A percentile compares a stretch with the other conserved stretches of the same genome.
Evolutionary conservation across 805 yeast genomes (phyloP).

Genomic region (Kuraishia piskuri): DNA sequence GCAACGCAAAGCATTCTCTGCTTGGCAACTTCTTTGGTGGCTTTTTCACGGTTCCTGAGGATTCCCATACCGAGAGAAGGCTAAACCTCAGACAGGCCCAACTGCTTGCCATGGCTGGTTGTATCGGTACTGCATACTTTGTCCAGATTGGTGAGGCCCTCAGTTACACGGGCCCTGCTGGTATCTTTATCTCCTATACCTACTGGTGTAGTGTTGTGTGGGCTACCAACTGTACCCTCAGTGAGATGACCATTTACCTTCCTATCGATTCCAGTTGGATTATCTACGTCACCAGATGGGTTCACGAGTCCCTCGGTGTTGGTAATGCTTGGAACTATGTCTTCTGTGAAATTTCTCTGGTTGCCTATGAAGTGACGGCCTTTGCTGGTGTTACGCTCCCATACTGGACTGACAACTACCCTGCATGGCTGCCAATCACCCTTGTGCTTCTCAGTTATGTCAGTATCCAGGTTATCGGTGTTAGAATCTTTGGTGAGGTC

Average conservation of each 20-base stretch:
- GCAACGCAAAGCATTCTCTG: not conserved
- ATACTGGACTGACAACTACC: slow-evolving; percentile 38
- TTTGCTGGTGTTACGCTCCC: slow-evolving; percentile 34
- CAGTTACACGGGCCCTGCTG: slow-evolving; percentile 31
- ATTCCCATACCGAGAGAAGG: slow-evolving; percentile 15
- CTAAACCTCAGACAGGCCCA: slow-evolving; percentile 35
- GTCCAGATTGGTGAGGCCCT: slow-evolving; percentile 33
- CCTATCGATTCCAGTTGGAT: slow-evolving; percentile 42
- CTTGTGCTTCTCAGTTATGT: slow-evolving; percentile 32
- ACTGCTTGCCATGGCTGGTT: slow-evolving; percentile 41
- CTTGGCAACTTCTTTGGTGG: not conserved
- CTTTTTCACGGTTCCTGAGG: not conserved
- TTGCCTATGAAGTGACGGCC: slow-evolving; percentile 40
- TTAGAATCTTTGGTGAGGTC: slow-evolving; percentile 37
- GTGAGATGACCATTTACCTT: slow-evolving; percentile 37
- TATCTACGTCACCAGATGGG: slow-evolving; percentile 35
- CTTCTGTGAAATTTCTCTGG: slow-evolving; percentile 36
- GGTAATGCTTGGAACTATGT: slow-evolving; percentile 43
- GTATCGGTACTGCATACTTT: slow-evolving; percentile 38
- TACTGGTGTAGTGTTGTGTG: slow-evolving; percentile 35
- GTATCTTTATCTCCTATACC: slow-evolving; percentile 28
- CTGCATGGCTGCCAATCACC: slow-evolving; percentile 36
- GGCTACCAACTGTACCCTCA: slow-evolving; percentile 31
- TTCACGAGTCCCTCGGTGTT: slow-evolving; percentile 35
- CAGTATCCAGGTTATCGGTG: slow-evolving; percentile 35